These are phyloP conservation scores for Xylaria nigripes DNA, from an alignment of 495 filamentous ascomycete species.

Conservation along the genomic window DNA sequence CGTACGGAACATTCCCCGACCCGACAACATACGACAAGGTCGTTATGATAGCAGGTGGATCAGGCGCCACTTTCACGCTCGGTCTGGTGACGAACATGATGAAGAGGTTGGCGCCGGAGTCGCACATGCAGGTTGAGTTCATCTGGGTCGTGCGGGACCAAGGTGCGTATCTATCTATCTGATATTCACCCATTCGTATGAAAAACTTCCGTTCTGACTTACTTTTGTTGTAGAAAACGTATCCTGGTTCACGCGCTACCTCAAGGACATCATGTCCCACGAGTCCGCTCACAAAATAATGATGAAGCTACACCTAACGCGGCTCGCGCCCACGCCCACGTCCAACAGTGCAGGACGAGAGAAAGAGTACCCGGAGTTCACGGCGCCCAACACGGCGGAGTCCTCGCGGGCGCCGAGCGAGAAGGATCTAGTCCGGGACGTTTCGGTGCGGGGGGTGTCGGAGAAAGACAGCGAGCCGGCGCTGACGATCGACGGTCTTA, in stretches of 20 bases:
- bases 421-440: conserved; percentile 13
- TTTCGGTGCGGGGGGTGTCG: conserved; percentile 1
- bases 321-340: neutral
- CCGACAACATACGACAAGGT: conserved; percentile 50
- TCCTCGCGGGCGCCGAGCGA: neutral
- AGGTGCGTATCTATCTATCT: conserved; percentile 29
- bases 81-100: conserved; percentile 44
- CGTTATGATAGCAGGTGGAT: conserved; percentile 51
- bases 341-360: too few species aligned
- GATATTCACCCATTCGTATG: neutral
- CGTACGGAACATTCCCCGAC: conserved; percentile 50
- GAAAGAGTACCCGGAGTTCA: too few species aligned
- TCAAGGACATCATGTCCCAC: conserved; percentile 34
- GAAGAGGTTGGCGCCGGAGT: conserved; percentile 33
- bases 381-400: too few species aligned
- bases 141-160: conserved; percentile 47
- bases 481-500: conserved; percentile 3
- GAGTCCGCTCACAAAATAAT: conserved; percentile 37
- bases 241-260: conserved; percentile 45
- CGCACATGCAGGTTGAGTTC: conserved; percentile 42
- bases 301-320: conserved; percentile 41
- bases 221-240: conserved; percentile 28
- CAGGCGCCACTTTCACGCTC: conserved; percentile 52
- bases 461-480: conserved; percentile 2
- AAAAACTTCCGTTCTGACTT: neutral